Base-by-base conservation (phyloP, 1,139 yeast genomes). In the Eremothecium cymbalariae region DNA sequence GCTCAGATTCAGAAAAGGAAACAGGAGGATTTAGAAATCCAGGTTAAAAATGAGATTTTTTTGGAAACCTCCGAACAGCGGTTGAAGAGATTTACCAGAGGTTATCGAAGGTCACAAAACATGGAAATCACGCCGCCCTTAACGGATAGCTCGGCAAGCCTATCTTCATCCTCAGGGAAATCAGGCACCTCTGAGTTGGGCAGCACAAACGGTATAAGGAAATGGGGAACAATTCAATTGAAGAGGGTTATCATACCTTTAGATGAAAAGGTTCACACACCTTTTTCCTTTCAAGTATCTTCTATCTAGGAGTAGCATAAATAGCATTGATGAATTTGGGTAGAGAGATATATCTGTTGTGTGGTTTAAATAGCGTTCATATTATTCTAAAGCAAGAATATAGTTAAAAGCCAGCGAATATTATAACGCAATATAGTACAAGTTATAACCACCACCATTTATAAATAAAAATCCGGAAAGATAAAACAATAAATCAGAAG, bases 1-100 rank as follows among this genome's bases (percentile, higher is more conserved):
- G 32, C 34, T 14, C 34, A 34, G 21, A 11, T 22, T 13, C 38
- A 34, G 18, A 13, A 17, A 8, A n/a, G 18, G 6, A 34, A 34
- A 17, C 38, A 34, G 14, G 22, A 26, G 15, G 21, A 8, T 7
- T 16, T 34, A 6, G 38, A 34, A 20, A 9, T n/a, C 16, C 18
- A 22, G 26, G 25, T 31, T 2, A 14, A 14, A 8, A 34, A 11
- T 14, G 27, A 30, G 24, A 34, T 34, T 9, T 14, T 12, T 3
- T 15, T 16, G 4, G 38, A 34, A 24, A 31, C 28, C 16, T 32
- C 38, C 8, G 38, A 34, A 21, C 34, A 34, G 13, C 31, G 20
- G 8, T 23, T 34, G 31, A 19, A 23, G 20, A 28, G 38, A 17
- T 34, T 34, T 20, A 34, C 38, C 1, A 18, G 38, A 8, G 36